Evolutionary conservation across 352 stramenopile genomes (phyloP), one percentile per base, ranked within the genome.

Genomic region (Phytopythium litorale): DNA sequence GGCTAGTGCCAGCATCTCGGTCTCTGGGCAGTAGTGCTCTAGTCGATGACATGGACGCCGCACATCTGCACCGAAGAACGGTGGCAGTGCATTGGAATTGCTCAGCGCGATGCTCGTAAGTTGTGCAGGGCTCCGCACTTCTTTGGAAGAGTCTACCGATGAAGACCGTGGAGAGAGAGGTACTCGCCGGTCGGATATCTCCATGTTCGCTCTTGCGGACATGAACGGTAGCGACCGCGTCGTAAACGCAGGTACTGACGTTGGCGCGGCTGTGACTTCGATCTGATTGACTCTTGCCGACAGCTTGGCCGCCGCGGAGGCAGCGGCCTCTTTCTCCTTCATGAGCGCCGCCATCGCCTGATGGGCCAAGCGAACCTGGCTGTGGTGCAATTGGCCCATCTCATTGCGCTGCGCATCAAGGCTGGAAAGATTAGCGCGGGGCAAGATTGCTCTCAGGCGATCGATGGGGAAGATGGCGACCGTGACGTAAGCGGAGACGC

Each of bases 391-490:
- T 12, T 48, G 55, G 1, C 55, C 48, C 45, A 81, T 51, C 32
- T 70, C 54, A 7, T 57, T 45, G 25, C 66, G 73, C 21, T 72
- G 35, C 15, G 57, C 42, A 33, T 78, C 72, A 3, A 81, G 64
- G 6, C 57, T 67, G 5, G 67, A 53, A 2, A 87, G 50, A 4
- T 69, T 51, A 3, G 64, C 68, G 25, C 77, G 72, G 15, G 80
- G 76, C 2, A 89, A 60, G 48, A 89, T 78, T 4, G 58, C 56
- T 48, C 65, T 68, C 7, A 89, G 58, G n/a, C 71, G 78, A 46
- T 89, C 74, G 28, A 87, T 63, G 1, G 72, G 62, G 60, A 89
- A 76, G 28, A 53, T 69, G 2, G 75, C 73, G 54, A 86, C 66
- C 4, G 70, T 76, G 13, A 82, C 76, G 0, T 66, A 63, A 18